Conservation (phyloP, 2,329 filamentous ascomycete genomes). For the Nigrospora sphaerica region DNA sequence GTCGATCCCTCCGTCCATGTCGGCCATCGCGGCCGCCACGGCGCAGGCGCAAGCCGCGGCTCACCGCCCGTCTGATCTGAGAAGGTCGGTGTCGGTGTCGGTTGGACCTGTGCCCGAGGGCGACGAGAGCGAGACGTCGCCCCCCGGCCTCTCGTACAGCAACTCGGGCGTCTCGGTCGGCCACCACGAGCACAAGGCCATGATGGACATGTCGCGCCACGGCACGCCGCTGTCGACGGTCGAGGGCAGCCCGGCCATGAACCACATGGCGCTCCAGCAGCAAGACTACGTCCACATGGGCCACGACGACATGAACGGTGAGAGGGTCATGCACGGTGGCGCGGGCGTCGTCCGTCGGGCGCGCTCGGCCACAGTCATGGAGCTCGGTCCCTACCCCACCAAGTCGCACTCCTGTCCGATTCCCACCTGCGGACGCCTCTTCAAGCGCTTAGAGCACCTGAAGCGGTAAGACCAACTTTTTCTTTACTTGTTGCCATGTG, state of each 20-base stretch:
- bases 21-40: slow-evolving; percentile 60
- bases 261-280: slow-evolving; percentile 60
- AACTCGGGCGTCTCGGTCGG: slow-evolving; percentile 53
- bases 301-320: slow-evolving; percentile 53
- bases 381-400: slow-evolving; percentile 90
- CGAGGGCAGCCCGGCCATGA: slow-evolving; percentile 73
- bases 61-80: slow-evolving; percentile 82
- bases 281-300: slow-evolving; percentile 62
- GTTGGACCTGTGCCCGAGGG: slow-evolving; percentile 75
- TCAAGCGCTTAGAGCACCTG: slow-evolving; percentile 98
- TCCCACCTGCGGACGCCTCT: slow-evolving; percentile 89
- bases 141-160: slow-evolving; percentile 67
- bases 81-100: slow-evolving; percentile 83
- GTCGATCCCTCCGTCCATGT: slow-evolving; percentile 77
- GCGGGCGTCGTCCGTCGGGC: slow-evolving; percentile 74
- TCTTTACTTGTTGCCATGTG: slow-evolving; percentile 32
- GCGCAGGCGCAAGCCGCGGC: slow-evolving; percentile 47
- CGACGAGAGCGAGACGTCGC: slow-evolving; percentile 75
- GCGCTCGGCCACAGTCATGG: slow-evolving; percentile 91
- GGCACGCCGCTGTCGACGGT: slow-evolving; percentile 83
- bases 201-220: slow-evolving; percentile 78
- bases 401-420: slow-evolving; percentile 99
- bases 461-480: slow-evolving; percentile 72
- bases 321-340: slow-evolving; percentile 62
- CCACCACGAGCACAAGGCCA: slow-evolving; percentile 67